A percentile compares a stretch with the other conserved stretches of the same genome.
Evolutionary conservation across 805 yeast genomes (phyloP).

Genomic region (Metschnikowia henanensis): DNA sequence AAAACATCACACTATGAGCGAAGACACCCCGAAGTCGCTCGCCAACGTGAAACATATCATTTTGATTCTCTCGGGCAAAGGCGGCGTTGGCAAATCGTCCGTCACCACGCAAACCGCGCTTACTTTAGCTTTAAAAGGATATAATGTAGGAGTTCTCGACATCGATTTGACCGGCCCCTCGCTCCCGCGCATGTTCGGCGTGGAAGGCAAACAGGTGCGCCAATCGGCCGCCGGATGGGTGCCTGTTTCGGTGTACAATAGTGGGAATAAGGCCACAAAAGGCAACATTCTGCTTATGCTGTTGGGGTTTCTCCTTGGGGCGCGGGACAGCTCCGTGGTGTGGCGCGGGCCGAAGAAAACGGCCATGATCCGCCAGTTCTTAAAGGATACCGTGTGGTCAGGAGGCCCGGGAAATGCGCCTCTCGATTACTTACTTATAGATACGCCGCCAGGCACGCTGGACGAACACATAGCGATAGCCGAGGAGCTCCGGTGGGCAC

Average conservation of each 20-base stretch:
- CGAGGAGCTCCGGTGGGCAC: conserved; percentile 72
- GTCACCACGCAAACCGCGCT: conserved; percentile 93
- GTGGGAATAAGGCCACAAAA: conserved; percentile 22
- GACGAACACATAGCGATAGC: conserved; percentile 98
- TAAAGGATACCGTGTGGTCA: conserved; percentile 85
- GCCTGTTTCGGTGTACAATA: conserved; percentile 58
- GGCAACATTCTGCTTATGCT: conserved; percentile 70
- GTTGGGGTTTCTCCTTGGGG: conserved; percentile 79
- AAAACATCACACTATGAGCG: background rate
- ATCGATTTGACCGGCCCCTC: conserved; percentile 98
- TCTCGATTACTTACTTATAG: conserved; percentile 79
- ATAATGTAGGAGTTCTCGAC: conserved; percentile 90
- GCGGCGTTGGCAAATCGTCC: conserved; percentile 97
- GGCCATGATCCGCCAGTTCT: conserved; percentile 94
- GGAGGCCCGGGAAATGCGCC: conserved; percentile 48
- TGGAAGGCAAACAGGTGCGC: conserved; percentile 75
- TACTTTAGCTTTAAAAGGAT: conserved; percentile 68
- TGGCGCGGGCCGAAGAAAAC: conserved; percentile 99
- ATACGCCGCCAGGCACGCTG: conserved; percentile 98
- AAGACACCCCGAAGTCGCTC: conserved; percentile 32
- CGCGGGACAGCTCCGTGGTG: conserved; percentile 87
- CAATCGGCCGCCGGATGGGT: conserved; percentile 89
- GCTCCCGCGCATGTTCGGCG: conserved; percentile 93
- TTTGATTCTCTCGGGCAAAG: conserved; percentile 88
- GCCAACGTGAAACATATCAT: conserved; percentile 70